Evolutionary conservation across 805 yeast genomes (phyloP), one percentile per base, ranked within the genome.

Genomic region (Blastobotrys peoriensis): DNA sequence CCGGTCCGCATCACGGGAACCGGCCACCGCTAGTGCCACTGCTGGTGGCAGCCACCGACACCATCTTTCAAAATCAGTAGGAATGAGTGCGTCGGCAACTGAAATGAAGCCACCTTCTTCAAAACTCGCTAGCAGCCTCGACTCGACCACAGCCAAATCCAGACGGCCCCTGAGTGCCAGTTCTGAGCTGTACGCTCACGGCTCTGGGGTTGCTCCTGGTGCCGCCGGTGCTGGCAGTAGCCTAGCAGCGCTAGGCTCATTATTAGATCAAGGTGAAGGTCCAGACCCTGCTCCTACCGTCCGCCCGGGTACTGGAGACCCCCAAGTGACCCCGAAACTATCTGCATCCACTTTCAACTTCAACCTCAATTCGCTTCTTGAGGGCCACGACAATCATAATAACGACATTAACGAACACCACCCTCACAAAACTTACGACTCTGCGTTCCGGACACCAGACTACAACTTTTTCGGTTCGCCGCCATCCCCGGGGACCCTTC

Each of bases 361-460:
- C 43, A 53, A 52, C 40, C 47, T 52, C 13, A 45, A 49, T 30
- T 45, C 51, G 8, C 38, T 53, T 25, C 41, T 53, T 23, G 50
- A 47, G 21, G 47, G 41, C 13, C 30, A 13, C 13, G 13, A 25
- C 13, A 45, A 43, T 25, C 38, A 41, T 10, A 38, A 19, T 9
- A 25, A 25, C 13, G 48, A 43, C 28, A 40, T 38, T 10, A 38
- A 19, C 10, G 43, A 21, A n/a, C 30, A 38, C 19, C 6, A n/a
- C 19, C 33, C 33, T 6, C 37, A 34, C 37, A n/a, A 19, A 10
- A 34, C 19, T 18, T 34, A 16, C n/a, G 16, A 16, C 18, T 16
- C 37, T 10, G 21, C 37, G n/a, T 17, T 34, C 21, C n/a, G 17
- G 16, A 17, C 17, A 18, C 30, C 30, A 25, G 13, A 25, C 8